Conservation (phyloP, 2,329 filamentous ascomycete species). For the Phyllosticta citrichinensis region DNA sequence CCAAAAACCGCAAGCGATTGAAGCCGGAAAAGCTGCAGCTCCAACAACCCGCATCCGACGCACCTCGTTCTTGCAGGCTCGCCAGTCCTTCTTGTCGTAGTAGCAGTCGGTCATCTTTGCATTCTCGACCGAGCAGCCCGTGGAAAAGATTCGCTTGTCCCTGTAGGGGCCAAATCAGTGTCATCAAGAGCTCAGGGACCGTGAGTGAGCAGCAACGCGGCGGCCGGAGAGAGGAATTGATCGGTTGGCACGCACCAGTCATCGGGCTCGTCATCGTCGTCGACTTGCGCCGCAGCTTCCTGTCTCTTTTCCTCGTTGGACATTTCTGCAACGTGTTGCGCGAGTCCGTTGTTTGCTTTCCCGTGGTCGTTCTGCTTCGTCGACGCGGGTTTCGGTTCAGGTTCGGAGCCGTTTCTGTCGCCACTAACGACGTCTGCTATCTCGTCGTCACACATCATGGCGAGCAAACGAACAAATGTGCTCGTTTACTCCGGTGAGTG, state of each 20-base stretch:
- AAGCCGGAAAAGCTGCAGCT: background rate
- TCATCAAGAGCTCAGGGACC: background rate
- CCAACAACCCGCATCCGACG: conserved; percentile 27
- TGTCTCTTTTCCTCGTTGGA: conserved; percentile 45
- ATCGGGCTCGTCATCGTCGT: conserved; percentile 80
- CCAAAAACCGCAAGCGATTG: background rate
- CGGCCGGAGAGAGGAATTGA: conserved; percentile 9
- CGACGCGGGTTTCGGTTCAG: conserved; percentile 15
- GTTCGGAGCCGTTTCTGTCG: conserved; percentile 20
- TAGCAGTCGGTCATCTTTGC: conserved; percentile 89
- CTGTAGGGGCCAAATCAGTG: conserved; percentile 38
- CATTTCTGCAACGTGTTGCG: conserved; percentile 33
- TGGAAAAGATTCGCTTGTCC: conserved; percentile 97
- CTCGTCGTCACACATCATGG: conserved; percentile 38
- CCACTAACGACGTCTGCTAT: conserved; percentile 15
- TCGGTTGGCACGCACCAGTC: conserved; percentile 60
- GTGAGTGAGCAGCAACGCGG: background rate
- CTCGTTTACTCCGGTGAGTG: conserved; percentile 79
- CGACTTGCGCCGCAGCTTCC: conserved; percentile 19
- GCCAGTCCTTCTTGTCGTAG: conserved; percentile 93
- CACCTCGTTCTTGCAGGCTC: conserved; percentile 79
- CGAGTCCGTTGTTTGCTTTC: background rate
- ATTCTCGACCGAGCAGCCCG: conserved; percentile 82
- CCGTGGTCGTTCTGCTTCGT: background rate
- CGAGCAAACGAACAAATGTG: conserved; percentile 69